Percentiles rank a stretch among this genome's conserved stretches.
phyloP scores from a whole-genome alignment of 495 filamentous ascomycete genomes.

The Margaritispora aquatica region DNA sequence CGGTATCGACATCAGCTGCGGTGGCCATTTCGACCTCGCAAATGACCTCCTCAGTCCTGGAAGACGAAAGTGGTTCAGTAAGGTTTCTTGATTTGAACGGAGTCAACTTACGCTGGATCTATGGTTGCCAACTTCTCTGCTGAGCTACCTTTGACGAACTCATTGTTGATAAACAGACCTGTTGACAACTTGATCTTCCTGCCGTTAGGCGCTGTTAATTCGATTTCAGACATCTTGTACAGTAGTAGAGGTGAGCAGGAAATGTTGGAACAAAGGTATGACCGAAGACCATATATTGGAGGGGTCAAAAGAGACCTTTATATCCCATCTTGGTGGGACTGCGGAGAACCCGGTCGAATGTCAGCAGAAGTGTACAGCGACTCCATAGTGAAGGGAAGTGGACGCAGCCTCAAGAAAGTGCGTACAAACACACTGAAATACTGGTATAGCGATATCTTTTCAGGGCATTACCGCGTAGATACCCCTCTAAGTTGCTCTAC shows the following conservation, averaged over 20 bases:
- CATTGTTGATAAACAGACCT: conserved; percentile 84
- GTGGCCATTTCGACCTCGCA: conserved; percentile 67
- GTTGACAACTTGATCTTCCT: conserved; percentile 62
- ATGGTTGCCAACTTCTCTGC: conserved; percentile 71
- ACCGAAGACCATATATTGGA: background rate
- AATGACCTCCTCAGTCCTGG: background rate
- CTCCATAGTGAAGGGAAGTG: background rate
- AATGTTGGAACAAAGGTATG: background rate
- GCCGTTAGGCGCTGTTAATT: conserved; percentile 76
- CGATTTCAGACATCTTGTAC: background rate
- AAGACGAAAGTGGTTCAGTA: background rate
- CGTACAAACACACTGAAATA: background rate
- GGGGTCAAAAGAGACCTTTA: background rate
- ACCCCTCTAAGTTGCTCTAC: background rate
- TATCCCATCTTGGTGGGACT: background rate
- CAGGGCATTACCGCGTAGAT: background rate
- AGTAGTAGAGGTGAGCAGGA: background rate
- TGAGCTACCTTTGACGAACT: conserved; percentile 76
- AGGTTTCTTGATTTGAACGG: background rate
- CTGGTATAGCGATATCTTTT: background rate
- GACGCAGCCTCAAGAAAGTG: background rate
- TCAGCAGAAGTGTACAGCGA: background rate
- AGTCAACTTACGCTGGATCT: conserved; percentile 50
- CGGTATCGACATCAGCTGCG: conserved; percentile 61
- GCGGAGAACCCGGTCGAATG: background rate